phyloP scores from a whole-genome alignment of 2,329 filamentous ascomycete species.

The Coleophoma eucalyptorum region DNA sequence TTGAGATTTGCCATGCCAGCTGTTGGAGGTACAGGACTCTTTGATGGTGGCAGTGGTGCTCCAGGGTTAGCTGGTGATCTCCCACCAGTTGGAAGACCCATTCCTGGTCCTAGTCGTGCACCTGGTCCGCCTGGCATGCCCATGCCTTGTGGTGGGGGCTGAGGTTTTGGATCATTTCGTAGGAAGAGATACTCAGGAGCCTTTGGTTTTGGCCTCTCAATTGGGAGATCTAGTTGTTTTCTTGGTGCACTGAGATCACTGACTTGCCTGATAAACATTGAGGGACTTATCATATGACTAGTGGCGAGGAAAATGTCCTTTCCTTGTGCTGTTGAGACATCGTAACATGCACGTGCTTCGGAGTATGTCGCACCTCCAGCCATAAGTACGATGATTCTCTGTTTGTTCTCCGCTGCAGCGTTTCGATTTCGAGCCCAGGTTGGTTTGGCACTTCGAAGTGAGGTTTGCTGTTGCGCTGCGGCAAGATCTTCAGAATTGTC shows the following conservation, averaged over 20 bases:
- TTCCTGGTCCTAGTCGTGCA: slow-evolving; percentile 7
- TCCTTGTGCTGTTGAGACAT: slow-evolving; percentile 67
- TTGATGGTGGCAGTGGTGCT: slow-evolving; percentile 16
- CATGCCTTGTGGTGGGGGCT: slow-evolving; percentile 23
- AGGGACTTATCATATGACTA: slow-evolving; percentile 88
- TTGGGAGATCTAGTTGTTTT: slow-evolving; percentile 73
- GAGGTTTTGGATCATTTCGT: slow-evolving; percentile 52
- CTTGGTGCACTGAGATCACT: slow-evolving; percentile 74
- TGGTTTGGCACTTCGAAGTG: slow-evolving; percentile 85
- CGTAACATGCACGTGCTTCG: slow-evolving; percentile 85
- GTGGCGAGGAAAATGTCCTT: slow-evolving; percentile 86
- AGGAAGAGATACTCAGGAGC: slow-evolving; percentile 87
- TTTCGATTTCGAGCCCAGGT: slow-evolving; percentile 88
- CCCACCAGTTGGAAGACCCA: slow-evolving; percentile 10
- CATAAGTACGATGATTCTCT: slow-evolving; percentile 90
- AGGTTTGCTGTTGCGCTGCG: slow-evolving; percentile 56
- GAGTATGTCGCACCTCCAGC: slow-evolving; percentile 94
- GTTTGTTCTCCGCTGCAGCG: slow-evolving; percentile 73
- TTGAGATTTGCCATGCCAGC: slow-evolving; percentile 19
- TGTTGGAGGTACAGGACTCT: slow-evolving; percentile 21
- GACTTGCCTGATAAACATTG: slow-evolving; percentile 78
- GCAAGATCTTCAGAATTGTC: slow-evolving; percentile 56
- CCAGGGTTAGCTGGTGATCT: slow-evolving; percentile 23
- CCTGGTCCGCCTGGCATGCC: slow-evolving; percentile 17
- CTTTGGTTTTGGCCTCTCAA: slow-evolving; percentile 74